These are phyloP conservation scores for Phytophthora rubi DNA, from an alignment of 352 stramenopile genomes.

Conservation along the genomic window DNA sequence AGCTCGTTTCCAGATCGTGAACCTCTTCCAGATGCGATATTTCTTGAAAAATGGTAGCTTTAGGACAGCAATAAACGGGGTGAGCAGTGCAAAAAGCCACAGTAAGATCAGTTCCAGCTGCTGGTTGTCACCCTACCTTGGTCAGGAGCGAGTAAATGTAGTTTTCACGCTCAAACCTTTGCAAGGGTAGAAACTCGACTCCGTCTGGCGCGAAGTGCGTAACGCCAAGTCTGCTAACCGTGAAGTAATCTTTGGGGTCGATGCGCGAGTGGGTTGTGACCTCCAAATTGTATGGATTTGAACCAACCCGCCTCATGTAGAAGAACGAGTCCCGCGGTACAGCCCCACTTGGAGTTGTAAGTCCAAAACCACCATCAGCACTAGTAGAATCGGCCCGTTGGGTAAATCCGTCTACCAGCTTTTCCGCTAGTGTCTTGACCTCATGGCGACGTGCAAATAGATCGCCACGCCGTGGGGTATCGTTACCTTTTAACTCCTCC, in stretches of 20 bases:
- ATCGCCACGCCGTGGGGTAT: constrained; percentile 39
- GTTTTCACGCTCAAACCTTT: constrained; percentile 92
- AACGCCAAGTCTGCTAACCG: constrained; percentile 86
- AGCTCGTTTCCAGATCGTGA: constrained; percentile 86
- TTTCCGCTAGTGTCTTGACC: constrained; percentile 72
- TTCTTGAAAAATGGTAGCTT: constrained; percentile 90
- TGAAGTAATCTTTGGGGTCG: constrained; percentile 89
- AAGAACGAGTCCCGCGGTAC: constrained; percentile 65
- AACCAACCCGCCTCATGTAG: constrained; percentile 74
- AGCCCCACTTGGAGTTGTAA: constrained; percentile 8
- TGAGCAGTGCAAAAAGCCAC: not conserved
- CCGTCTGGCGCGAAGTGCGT: constrained; percentile 85
- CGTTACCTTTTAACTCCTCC: not conserved
- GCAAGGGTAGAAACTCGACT: constrained; percentile 89
- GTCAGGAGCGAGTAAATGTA: constrained; percentile 86
- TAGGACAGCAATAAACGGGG: not conserved
- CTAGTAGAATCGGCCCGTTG: constrained; percentile 3
- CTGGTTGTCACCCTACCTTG: constrained; percentile 44
- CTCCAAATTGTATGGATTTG: constrained; percentile 79
- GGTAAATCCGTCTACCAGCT: constrained; percentile 51
- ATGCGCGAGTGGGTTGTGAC: constrained; percentile 72
- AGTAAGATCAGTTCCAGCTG: not conserved
- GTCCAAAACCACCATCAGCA: not conserved
- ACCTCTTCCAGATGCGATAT: constrained; percentile 93
- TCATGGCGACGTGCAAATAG: constrained; percentile 52